Conservation (phyloP, 2,329 filamentous ascomycete species). For the Nannizzia gypsea region DNA sequence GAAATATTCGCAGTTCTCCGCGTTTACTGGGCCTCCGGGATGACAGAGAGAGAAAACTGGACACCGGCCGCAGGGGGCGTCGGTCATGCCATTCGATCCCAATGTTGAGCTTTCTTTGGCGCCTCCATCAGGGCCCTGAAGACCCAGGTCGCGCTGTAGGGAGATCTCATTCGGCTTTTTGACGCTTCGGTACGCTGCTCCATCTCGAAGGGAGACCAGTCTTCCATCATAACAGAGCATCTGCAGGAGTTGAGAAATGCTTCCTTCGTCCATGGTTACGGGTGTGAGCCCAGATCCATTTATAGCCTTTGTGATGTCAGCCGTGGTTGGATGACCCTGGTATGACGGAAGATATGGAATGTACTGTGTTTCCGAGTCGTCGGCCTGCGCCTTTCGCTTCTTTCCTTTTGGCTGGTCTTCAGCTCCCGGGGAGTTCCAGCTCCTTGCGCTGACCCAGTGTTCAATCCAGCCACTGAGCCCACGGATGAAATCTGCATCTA, state of each 20-base stretch:
- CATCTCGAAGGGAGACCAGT: conserved; percentile 50
- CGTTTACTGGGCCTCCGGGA: conserved; percentile 80
- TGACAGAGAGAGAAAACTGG: conserved; percentile 89
- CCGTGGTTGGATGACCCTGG: conserved; percentile 66
- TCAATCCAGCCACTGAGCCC: conserved; percentile 62
- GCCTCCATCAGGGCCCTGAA: conserved; percentile 21
- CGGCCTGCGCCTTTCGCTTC: conserved; percentile 26
- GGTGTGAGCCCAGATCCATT: conserved; percentile 58
- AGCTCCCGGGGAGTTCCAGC: conserved; percentile 49
- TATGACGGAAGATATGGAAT: conserved; percentile 53
- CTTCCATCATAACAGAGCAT: conserved; percentile 81
- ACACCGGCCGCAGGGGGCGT: conserved; percentile 81
- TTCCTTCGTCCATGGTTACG: conserved; percentile 55
- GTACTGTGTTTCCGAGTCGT: conserved; percentile 23
- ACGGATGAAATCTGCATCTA: conserved; percentile 81
- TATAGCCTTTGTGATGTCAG: conserved; percentile 64
- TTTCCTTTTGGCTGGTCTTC: conserved; percentile 29
- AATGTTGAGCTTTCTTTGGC: conserved; percentile 27
- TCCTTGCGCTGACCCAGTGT: conserved; percentile 58
- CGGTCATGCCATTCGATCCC: conserved; percentile 64
- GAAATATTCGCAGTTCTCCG: conserved; percentile 85
- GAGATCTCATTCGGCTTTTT: conserved; percentile 27
- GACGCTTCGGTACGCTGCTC: conserved; percentile 39
- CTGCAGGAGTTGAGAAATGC: conserved; percentile 76
- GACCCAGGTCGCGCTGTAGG: conserved; percentile 25